Percentiles rank a stretch among this genome's conserved stretches.
Conservation (phyloP, 75 land plant genomes). For the Azolla pinnata region DNA sequence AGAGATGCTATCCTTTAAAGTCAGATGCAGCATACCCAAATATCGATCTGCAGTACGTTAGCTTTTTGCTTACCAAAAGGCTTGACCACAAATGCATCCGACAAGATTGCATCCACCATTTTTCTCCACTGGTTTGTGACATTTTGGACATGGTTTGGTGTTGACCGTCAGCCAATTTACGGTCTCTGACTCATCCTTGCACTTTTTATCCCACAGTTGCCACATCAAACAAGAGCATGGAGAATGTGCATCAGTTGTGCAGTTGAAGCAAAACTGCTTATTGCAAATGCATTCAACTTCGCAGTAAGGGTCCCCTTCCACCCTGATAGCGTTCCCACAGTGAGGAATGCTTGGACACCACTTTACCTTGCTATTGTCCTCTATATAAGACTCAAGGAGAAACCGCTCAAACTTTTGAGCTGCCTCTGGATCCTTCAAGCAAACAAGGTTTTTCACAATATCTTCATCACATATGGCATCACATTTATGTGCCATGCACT, state of each 20-base stretch:
- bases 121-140: slow-evolving; percentile 82
- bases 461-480: slow-evolving; percentile 77
- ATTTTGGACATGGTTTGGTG: slow-evolving; percentile 84
- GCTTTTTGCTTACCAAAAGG: slow-evolving; percentile 54
- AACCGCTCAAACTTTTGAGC: slow-evolving; percentile 61
- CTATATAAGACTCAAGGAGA: slow-evolving; percentile 79
- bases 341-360: slow-evolving; percentile 94
- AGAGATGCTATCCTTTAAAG: too few species aligned
- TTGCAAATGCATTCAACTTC: slow-evolving; percentile 84
- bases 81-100: slow-evolving; percentile 67
- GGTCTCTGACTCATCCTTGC: slow-evolving; percentile 81
- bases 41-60: neutral
- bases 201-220: slow-evolving; percentile 80
- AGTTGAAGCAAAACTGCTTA: slow-evolving; percentile 75
- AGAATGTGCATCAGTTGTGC: slow-evolving; percentile 68
- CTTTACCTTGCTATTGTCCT: slow-evolving; percentile 78
- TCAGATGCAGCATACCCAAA: neutral
- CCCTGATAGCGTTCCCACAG: slow-evolving; percentile 83
- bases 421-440: slow-evolving; percentile 35
- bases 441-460: slow-evolving; percentile 51
- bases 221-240: slow-evolving; percentile 85
- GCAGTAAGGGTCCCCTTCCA: slow-evolving; percentile 56
- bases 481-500: slow-evolving; percentile 85
- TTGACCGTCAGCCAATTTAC: slow-evolving; percentile 71
- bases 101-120: slow-evolving; percentile 85